Base-by-base conservation (phyloP, 1,139 yeast genomes). In the Yamadazyma spencermartinsiae region DNA sequence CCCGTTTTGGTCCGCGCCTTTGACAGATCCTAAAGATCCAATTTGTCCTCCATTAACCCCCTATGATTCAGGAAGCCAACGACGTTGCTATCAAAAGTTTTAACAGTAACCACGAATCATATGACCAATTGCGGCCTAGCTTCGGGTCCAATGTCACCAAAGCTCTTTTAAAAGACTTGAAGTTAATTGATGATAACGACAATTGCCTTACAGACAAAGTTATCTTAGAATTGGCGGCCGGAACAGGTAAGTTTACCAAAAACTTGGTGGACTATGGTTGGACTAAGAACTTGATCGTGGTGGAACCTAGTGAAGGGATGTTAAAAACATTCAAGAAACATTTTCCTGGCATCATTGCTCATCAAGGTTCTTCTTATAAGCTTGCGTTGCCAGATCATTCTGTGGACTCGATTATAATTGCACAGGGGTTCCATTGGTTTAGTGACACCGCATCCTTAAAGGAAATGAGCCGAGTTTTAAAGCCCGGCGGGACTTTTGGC, bases 371-470 rank as follows among this genome's bases (percentile, higher is more conserved):
- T 11, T 70, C 80, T 8, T 77, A 76, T 49, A 45, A 61, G 1
- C 54, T 80, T n/a, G 82, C 85, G 1, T 46, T 72, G 1, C 63
- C 61, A 2, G 77, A 69, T 41, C 50, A 55, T 13, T 59, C 75
- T 0, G 67, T 71, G 12, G 86, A 80, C 51, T 72, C 74, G 0
- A 64, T 81, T 1, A 59, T 79, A n/a, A 59, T 76, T 10, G 86
- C 87, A 0, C 86, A 81, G 49, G 87, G 80, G 0, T 81, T 76
- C 55, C 87, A 81, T 49, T 81, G 87, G 87, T 82, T 81, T 56
- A 72, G 80, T 12, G 81, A 78, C 49, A 40, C 48, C 2, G 66
- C 61, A 4, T 66, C 83, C 1, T 55, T 81, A 28, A 56, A 60
- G 39, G 86, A 82, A 51, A 55, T 81, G 21, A 50, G 61, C 29